Evolutionary conservation across 768 basidiomycete genomes (phyloP).

Genomic region (Auriscalpium vulgare): DNA sequence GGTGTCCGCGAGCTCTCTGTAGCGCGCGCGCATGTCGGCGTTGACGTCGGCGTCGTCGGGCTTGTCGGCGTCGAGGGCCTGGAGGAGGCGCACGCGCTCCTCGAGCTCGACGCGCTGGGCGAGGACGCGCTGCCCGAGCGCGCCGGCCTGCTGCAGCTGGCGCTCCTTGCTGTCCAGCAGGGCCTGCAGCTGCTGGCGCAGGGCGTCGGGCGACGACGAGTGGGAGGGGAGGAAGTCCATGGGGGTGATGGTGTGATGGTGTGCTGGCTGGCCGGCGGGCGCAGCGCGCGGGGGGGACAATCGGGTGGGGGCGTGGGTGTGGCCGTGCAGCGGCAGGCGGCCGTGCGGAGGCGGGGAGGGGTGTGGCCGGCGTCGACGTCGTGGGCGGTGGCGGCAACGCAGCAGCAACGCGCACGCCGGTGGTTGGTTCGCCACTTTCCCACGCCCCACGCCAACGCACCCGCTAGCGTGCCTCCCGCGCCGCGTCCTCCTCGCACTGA

Average conservation of each 20-base stretch:
- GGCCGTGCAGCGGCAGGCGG: not conserved
- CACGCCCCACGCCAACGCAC: not conserved
- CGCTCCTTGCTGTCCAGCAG: constrained; percentile 87
- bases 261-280: not conserved
- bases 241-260: constrained; percentile 10
- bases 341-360: not conserved
- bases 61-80: constrained; percentile 60
- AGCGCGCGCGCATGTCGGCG: constrained; percentile 59
- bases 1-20: constrained; percentile 70
- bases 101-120: constrained; percentile 92
- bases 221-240: constrained; percentile 10
- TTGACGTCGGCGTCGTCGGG: constrained; percentile 58
- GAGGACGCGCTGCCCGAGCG: constrained; percentile 89
- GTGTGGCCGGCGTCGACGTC: not conserved
- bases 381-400: not conserved
- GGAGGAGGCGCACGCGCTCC: constrained; percentile 75
- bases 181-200: constrained; percentile 33
- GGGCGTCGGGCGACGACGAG: constrained; percentile 18
- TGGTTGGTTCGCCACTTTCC: not conserved
- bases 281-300: not conserved
- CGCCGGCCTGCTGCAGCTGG: constrained; percentile 86
- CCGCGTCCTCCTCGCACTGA: not conserved
- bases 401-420: not conserved
- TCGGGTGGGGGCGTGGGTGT: not conserved
- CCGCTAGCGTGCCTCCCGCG: not conserved